Evolutionary conservation across 805 yeast genomes (phyloP), one percentile per base, ranked within the genome.

Genomic region (Clavispora phyllophila): DNA sequence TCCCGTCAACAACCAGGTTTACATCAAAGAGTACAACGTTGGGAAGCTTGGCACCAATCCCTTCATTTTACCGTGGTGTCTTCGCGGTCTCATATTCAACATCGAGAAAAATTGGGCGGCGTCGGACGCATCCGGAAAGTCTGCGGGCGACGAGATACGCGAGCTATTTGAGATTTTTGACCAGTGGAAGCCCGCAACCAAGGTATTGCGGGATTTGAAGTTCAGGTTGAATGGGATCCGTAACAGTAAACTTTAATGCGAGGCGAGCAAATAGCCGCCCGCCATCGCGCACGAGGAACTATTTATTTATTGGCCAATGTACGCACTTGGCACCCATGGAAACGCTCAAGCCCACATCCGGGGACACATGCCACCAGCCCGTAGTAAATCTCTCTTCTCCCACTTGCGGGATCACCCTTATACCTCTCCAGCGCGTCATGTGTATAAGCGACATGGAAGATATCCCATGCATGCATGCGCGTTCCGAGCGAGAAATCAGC

Each of bases 31-130:
- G 45, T 86, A 82, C 57, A 78, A 78, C 39, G 72, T 86, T 31
- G 80, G 86, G 7, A 76, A 77, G 47, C 63, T 84, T 15, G 88
- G 87, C 2, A 68, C 77, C 22, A 90, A 91, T 61, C 96, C 96
- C 0, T 91, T 77, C 56, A 80, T 84, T 45, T 65, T 91, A 29
- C 98, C 98, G 1, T 91, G 97, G 96, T 85, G 95, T 54, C 77
- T 89, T 66, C 68, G 96, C 35, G 96, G 96, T 0, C 66, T 91
- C 17, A 34, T 51, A 24, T 81, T 78, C 49, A 95, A 69, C 50
- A 74, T 82, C 0, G 75, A 73, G 44, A 70, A 61, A 47, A 74
- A 69, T 48, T 65, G 72, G 63, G 25, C 24, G 9, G 25, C 31
- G 4, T 27, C 17, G 2, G 48, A 61, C 18, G 53, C 19, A 8